Conservation (phyloP, 129 eudicot genomes). For the Arctium minus region DNA sequence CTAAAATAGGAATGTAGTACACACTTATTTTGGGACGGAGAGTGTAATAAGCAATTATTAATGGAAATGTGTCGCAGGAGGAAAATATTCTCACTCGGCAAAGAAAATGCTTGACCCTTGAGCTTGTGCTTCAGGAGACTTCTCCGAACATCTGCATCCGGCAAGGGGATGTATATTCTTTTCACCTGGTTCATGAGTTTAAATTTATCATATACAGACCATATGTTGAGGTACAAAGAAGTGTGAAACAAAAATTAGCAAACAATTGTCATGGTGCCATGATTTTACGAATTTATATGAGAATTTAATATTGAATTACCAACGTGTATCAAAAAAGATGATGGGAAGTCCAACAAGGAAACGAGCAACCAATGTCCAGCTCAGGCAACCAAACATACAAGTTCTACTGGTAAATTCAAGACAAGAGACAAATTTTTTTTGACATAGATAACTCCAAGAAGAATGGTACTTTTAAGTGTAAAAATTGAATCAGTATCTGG, state of each 20-base stretch:
- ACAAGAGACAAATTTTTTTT: too few relatives aligned
- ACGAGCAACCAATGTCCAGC: neutral
- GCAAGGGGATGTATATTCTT: conserved; percentile 94
- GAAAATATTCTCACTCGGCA: conserved; percentile 58
- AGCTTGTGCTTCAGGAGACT: conserved; percentile 77
- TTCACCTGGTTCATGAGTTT: conserved; percentile 62
- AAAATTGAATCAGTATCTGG: too few relatives aligned
- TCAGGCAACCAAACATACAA: too few relatives aligned
- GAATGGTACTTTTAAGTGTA: too few relatives aligned
- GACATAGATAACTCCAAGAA: too few relatives aligned
- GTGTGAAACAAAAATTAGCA: neutral
- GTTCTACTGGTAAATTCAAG: too few relatives aligned
- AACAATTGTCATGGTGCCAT: neutral
- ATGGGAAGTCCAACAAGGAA: neutral
- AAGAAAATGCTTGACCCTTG: conserved; percentile 87
- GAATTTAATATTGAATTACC: neutral
- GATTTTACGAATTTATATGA: neutral
- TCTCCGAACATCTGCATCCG: conserved; percentile 74
- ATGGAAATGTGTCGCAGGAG: neutral
- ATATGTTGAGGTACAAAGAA: neutral
- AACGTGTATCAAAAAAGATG: neutral
- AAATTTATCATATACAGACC: conserved; percentile 3
- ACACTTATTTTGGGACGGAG: neutral
- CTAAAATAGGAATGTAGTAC: neutral
- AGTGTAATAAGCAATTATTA: neutral